Evolutionary conservation across 352 stramenopile genomes (phyloP).

Genomic region (Globisporangium iwayamae): DNA sequence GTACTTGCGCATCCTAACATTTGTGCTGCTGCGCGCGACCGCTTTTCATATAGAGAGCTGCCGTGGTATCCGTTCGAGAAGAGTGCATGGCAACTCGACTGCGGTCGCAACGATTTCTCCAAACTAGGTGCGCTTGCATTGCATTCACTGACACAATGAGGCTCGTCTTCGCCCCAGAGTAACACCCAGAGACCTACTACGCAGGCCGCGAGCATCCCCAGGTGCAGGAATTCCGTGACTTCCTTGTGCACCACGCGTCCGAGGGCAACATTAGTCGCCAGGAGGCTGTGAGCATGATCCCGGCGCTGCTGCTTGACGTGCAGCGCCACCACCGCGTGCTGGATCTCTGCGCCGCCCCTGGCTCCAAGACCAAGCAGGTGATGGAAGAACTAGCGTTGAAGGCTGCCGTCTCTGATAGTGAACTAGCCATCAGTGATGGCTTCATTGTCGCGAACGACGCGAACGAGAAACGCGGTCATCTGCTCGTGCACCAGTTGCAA

Average conservation of each 20-base stretch:
- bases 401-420: conserved; percentile 6
- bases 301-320: conserved; percentile 94
- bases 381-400: conserved; percentile 75
- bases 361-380: conserved; percentile 98
- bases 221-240: conserved; percentile 89
- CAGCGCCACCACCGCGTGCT: conserved; percentile 77
- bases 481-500: conserved; percentile 94
- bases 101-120: conserved; percentile 57
- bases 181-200: background rate
- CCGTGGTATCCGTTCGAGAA: conserved; percentile 56
- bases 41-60: conserved; percentile 32
- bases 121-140: conserved; percentile 32
- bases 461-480: conserved; percentile 94
- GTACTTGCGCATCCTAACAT: background rate
- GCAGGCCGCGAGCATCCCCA: conserved; percentile 45
- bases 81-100: conserved; percentile 72
- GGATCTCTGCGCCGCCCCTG: conserved; percentile 91
- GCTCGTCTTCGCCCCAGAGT: background rate
- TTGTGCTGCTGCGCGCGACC: background rate
- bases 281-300: conserved; percentile 98
- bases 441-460: conserved; percentile 96
- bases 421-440: conserved; percentile 19
- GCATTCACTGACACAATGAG: background rate
- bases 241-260: conserved; percentile 89
- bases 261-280: conserved; percentile 93